A percentile compares a stretch with the other conserved stretches of the same genome.
Conservation (phyloP, 2,329 filamentous ascomycete species). For the Exophiala viscosa region DNA sequence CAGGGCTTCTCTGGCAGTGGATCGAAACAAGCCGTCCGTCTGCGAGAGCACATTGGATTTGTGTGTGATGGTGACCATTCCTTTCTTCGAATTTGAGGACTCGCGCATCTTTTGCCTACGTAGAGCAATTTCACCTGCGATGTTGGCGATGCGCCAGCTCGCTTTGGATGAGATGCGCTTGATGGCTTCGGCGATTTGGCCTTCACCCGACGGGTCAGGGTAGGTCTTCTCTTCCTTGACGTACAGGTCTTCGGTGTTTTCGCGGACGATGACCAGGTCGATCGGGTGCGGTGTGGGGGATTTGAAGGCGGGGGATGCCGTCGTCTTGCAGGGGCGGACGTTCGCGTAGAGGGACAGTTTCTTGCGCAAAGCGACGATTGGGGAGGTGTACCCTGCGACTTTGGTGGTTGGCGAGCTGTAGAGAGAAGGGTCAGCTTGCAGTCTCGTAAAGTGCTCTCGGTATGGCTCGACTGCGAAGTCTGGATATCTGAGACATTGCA, state of each 20-base stretch:
- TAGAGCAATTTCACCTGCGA: slow-evolving; percentile 91
- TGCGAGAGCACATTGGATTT: slow-evolving; percentile 97
- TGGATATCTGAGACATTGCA: too few species aligned
- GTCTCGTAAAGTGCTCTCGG: too few species aligned
- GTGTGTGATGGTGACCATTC: slow-evolving; percentile 93
- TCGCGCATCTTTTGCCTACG: slow-evolving; percentile 77
- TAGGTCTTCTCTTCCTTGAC: slow-evolving; percentile 93
- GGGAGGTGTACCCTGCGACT: slow-evolving; percentile 92
- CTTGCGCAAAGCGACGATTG: slow-evolving; percentile 95
- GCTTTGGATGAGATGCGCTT: slow-evolving; percentile 92
- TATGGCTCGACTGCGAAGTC: too few species aligned
- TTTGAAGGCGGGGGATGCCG: slow-evolving; percentile 45
- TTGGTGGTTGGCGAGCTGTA: slow-evolving; percentile 77
- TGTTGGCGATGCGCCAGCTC: slow-evolving; percentile 78
- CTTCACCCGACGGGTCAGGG: slow-evolving; percentile 59
- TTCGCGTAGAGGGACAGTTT: slow-evolving; percentile 94
- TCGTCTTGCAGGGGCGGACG: slow-evolving; percentile 89
- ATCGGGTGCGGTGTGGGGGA: slow-evolving; percentile 58
- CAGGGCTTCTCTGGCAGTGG: slow-evolving; percentile 71
- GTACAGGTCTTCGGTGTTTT: slow-evolving; percentile 98
- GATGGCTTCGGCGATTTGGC: slow-evolving; percentile 92
- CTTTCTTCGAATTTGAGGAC: slow-evolving; percentile 43
- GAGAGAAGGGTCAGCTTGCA: not conserved
- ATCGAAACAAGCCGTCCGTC: slow-evolving; percentile 92
- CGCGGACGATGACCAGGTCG: slow-evolving; percentile 95